phyloP scores from a whole-genome alignment of 306 rosid genomes.

The Mimosa bimucronata region DNA sequence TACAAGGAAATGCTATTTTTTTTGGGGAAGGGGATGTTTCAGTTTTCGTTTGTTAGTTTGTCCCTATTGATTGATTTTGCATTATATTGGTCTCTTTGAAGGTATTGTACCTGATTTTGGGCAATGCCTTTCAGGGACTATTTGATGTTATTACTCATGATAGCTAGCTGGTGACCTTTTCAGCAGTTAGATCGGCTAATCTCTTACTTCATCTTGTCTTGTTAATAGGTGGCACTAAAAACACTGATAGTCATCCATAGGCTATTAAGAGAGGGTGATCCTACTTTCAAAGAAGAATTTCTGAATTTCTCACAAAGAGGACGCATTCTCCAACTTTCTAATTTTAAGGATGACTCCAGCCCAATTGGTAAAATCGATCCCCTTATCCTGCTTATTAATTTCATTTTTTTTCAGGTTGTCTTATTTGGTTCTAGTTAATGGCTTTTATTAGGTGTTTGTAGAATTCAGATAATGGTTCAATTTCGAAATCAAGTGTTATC shows the following conservation, averaged over 20 bases:
- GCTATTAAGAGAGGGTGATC: constrained; percentile 96
- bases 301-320: constrained; percentile 86
- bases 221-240: constrained; percentile 90
- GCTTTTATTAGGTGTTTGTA: constrained; percentile 29
- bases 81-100: neutral
- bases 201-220: constrained; percentile 22
- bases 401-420: neutral
- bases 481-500: neutral
- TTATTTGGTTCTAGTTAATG: constrained; percentile 28
- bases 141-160: neutral
- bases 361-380: constrained; percentile 72
- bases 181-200: constrained; percentile 8
- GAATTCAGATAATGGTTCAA: neutral
- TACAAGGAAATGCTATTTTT: neutral
- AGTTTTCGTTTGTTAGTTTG: neutral
- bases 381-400: constrained; percentile 35
- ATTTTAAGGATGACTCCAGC: constrained; percentile 97
- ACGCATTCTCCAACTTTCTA: constrained; percentile 88
- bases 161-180: constrained; percentile 8
- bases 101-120: neutral
- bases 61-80: neutral
- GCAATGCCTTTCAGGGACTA: neutral
- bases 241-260: constrained; percentile 89
- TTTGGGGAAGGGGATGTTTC: neutral
- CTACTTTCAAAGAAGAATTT: constrained; percentile 94